These are phyloP conservation scores for Solanum appendiculatum DNA, from an alignment of 257 asterid genomes.

Conservation along the genomic window DNA sequence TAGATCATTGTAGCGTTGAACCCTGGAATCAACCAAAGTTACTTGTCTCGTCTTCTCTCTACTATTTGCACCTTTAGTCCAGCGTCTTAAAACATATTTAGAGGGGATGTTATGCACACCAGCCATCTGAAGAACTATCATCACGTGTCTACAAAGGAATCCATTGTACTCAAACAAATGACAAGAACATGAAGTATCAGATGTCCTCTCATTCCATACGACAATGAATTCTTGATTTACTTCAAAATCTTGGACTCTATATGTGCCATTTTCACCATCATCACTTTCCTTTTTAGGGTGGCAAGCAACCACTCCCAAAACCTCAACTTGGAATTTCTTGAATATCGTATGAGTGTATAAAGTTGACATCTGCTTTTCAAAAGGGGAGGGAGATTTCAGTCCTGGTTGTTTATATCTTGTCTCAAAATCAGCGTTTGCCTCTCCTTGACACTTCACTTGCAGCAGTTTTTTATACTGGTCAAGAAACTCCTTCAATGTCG, in stretches of 20 bases:
- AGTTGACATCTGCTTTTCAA: slow-evolving; percentile 37
- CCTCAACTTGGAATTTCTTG: slow-evolving; percentile 51
- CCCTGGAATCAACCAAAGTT: slow-evolving; percentile 13
- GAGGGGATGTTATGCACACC: slow-evolving; percentile 37
- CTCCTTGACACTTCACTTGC: slow-evolving; percentile 37
- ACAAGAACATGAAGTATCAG: slow-evolving; percentile 35
- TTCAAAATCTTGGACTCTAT: slow-evolving; percentile 42
- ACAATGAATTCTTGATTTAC: slow-evolving; percentile 26
- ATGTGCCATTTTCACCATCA: slow-evolving; percentile 15
- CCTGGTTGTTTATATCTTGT: slow-evolving; percentile 27
- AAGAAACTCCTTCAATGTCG: slow-evolving; percentile 28
- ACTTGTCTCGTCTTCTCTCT: slow-evolving; percentile 6
- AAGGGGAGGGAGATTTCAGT: slow-evolving; percentile 46
- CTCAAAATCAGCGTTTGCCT: slow-evolving; percentile 36
- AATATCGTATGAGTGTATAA: slow-evolving; percentile 37
- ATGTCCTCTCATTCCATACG: slow-evolving; percentile 26
- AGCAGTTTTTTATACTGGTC: slow-evolving; percentile 19
- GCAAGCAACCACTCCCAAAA: slow-evolving; percentile 52
- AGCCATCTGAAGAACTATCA: slow-evolving; percentile 47
- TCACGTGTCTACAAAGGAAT: slow-evolving; percentile 38
- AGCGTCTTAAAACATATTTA: slow-evolving; percentile 33
- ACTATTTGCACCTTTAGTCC: slow-evolving; percentile 42
- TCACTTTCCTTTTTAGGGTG: slow-evolving; percentile 33
- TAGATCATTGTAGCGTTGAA: slow-evolving; percentile 16
- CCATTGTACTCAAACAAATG: slow-evolving; percentile 39